Evolutionary conservation across 768 basidiomycete species (phyloP), one percentile per base, ranked within the genome.

Genomic region (Lentinus tigrinus): DNA sequence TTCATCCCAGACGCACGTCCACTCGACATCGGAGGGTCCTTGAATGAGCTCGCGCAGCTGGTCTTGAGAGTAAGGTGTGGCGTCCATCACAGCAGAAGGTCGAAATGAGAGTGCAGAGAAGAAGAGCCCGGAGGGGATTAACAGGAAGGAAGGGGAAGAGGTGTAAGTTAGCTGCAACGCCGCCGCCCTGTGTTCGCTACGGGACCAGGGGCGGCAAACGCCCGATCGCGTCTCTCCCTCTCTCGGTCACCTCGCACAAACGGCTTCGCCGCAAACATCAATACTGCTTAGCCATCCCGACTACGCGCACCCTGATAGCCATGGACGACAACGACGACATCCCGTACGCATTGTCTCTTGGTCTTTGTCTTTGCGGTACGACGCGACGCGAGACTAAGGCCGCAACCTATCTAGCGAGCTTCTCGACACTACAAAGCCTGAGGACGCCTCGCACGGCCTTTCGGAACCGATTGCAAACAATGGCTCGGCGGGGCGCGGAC

Each of bases 21-120:
- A 93, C 70, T 94, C 91, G 24, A 91, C 81, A 61, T 93, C 91
- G 31, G 84, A 81, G 3, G 91, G 88, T 1, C 91, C 91, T 68
- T 91, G 86, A 19, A 93, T 84, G 42, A 90, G 78, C 50, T 81
- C 78, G 56, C 79, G 80, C 46, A 89, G 66, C n/a, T 72, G 63
- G 24, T 79, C 78, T 21, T 73, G 31, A 2, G 42, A 21, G 28
- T 47, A 34, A 10, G 36, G 31, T 7, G 46, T 44, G 8, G 38
- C 26, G 17, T 59, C 54, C 55, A 58, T 61, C 31, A 28, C 14
- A 31, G 26, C 23, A 17, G 24, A 17, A 17, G 16, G 46, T 14
- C 13, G 23, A 36, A 16, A 28, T 4, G 6, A 36, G n/a, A 23
- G 44, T 24, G 36, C 40, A 23, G 37, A 16, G 43, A 31, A 23